Evolutionary conservation across 2,329 filamentous ascomycete species (phyloP).

Genomic region (Zasmidium citrigriseum): DNA sequence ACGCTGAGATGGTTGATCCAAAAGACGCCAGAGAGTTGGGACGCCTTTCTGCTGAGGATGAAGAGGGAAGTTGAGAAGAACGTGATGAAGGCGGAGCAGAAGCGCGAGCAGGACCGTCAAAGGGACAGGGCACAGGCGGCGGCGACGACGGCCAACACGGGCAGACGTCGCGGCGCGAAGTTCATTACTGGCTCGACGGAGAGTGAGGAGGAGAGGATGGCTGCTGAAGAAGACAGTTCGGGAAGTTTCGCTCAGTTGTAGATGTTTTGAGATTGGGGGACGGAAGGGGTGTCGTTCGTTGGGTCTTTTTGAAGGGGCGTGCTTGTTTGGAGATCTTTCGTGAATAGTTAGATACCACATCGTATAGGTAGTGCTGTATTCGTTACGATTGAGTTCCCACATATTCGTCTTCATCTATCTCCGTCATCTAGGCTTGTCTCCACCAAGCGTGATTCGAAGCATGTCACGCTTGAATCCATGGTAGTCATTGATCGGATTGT

Average conservation of each 20-base stretch:
- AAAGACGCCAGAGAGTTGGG: not conserved
- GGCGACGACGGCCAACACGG: not conserved
- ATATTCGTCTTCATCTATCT: no score
- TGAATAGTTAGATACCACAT: no score
- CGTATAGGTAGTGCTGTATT: no score
- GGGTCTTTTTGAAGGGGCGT: no score
- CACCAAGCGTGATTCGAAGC: constrained; percentile 12
- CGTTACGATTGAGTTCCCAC: no score
- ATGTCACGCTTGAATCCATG: constrained; percentile 11
- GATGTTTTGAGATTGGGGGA: no score
- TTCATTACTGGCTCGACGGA: not conserved
- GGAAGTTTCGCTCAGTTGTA: no score
- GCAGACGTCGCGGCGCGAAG: not conserved
- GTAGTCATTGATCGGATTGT: constrained; percentile 22
- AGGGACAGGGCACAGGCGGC: not conserved
- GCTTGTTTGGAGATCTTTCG: no score
- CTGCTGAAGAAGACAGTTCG: not conserved
- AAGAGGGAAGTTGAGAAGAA: not conserved
- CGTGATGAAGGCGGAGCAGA: not conserved
- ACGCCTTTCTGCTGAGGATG: not conserved
- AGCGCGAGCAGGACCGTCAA: not conserved
- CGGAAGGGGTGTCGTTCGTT: no score
- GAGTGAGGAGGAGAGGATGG: not conserved
- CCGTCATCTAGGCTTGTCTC: constrained; percentile 8
- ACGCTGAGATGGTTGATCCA: not conserved